Evolutionary conservation across 495 filamentous ascomycete genomes (phyloP).

Genomic region (Daldinia childiae): DNA sequence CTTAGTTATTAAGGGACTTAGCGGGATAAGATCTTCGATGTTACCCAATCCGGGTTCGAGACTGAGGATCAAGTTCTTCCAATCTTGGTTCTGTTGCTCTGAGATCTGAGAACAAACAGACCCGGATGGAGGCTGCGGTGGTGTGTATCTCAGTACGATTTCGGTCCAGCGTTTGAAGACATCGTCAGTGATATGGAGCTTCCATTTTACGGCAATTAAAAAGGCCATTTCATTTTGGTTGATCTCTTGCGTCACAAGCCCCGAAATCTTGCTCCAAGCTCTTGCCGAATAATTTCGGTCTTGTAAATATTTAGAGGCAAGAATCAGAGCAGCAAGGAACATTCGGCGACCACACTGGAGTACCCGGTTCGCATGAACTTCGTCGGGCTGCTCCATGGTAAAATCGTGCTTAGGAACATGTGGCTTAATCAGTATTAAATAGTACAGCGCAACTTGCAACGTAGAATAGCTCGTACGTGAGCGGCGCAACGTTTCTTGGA

Average conservation of each 20-base stretch:
- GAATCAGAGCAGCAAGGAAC: constrained; percentile 92
- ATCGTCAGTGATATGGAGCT: constrained; percentile 87
- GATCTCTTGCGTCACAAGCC: constrained; percentile 87
- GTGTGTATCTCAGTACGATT: constrained; percentile 85
- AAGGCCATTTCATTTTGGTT: constrained; percentile 97
- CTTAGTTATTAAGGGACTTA: constrained; percentile 38
- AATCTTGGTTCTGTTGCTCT: constrained; percentile 64
- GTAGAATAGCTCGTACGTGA: constrained; percentile 98
- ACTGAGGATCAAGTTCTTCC: constrained; percentile 79
- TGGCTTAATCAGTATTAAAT: constrained; percentile 90
- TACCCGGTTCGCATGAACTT: constrained; percentile 76
- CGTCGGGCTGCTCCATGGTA: constrained; percentile 85
- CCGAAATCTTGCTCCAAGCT: constrained; percentile 98
- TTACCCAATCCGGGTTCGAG: constrained; percentile 80
- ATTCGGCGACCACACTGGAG: constrained; percentile 97
- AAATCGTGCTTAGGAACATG: constrained; percentile 85
- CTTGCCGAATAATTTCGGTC: constrained; percentile 97
- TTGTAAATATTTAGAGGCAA: constrained; percentile 96
- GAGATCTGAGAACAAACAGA: constrained; percentile 52
- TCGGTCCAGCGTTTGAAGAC: constrained; percentile 93
- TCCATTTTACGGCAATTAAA: constrained; percentile 89
- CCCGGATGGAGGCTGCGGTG: constrained; percentile 68
- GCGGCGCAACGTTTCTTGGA: constrained; percentile 93
- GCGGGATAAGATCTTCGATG: constrained; percentile 59
- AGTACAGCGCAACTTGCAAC: constrained; percentile 95